Percentiles rank a stretch among this genome's conserved stretches.
phyloP scores from a whole-genome alignment of 805 yeast genomes.

The Wickerhamiella bombiphila region DNA sequence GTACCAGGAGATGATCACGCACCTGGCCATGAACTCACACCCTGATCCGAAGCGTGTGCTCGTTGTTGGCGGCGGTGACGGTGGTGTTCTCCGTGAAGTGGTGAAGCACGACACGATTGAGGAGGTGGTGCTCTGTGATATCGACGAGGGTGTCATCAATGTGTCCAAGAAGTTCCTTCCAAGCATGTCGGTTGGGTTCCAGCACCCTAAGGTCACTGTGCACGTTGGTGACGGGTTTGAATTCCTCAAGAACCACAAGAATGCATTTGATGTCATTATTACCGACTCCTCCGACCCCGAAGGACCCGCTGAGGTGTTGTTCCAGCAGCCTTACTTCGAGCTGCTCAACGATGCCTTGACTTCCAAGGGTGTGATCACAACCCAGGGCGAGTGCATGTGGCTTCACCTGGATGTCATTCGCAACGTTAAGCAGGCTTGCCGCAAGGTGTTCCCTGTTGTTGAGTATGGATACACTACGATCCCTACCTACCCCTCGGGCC shows the following conservation, averaged over 20 bases:
- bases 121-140: slow-evolving; percentile 84
- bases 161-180: slow-evolving; percentile 81
- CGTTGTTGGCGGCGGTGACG: slow-evolving; percentile 98
- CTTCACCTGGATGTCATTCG: slow-evolving; percentile 66
- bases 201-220: slow-evolving; percentile 78
- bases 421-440: slow-evolving; percentile 60
- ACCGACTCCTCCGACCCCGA: slow-evolving; percentile 98
- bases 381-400: slow-evolving; percentile 86
- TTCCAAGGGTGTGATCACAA: slow-evolving; percentile 77
- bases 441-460: slow-evolving; percentile 66
- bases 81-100: slow-evolving; percentile 92
- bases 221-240: slow-evolving; percentile 97
- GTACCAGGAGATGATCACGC: slow-evolving; percentile 97
- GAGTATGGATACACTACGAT: slow-evolving; percentile 70
- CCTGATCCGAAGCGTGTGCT: slow-evolving; percentile 87
- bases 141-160: slow-evolving; percentile 83
- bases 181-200: slow-evolving; percentile 66
- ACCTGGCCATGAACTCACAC: slow-evolving; percentile 82
- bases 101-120: slow-evolving; percentile 79
- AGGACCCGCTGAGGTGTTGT: slow-evolving; percentile 90
- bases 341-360: slow-evolving; percentile 77
- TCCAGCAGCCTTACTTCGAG: slow-evolving; percentile 84
- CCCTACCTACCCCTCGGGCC: slow-evolving; percentile 83
- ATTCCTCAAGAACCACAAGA: slow-evolving; percentile 69
- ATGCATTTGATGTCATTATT: slow-evolving; percentile 85